Percentiles rank a stretch among this genome's conserved stretches.
These are phyloP conservation scores for Hypoxylon intermedium DNA, from an alignment of 495 filamentous ascomycete species.

Conservation along the genomic window DNA sequence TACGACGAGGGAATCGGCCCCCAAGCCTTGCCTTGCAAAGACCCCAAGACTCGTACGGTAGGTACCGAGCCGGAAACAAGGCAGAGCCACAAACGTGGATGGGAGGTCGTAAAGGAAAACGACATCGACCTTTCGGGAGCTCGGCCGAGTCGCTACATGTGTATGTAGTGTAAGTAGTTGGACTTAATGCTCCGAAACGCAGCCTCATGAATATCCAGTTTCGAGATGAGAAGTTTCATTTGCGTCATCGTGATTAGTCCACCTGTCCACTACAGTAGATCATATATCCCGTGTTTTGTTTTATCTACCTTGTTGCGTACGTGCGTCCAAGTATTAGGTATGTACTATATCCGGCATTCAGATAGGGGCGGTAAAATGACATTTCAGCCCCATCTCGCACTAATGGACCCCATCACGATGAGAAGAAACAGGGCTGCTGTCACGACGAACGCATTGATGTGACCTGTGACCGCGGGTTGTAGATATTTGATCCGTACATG, in stretches of 20 bases:
- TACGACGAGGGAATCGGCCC: slow-evolving; percentile 1
- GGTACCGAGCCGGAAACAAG: slow-evolving; percentile 34
- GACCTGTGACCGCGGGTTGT: background rate
- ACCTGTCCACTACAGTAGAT: too few relatives aligned
- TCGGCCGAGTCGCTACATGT: slow-evolving; percentile 19
- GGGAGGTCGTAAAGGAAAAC: slow-evolving; percentile 4
- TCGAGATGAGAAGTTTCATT: slow-evolving; percentile 12
- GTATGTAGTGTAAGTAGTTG: background rate
- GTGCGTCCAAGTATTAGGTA: slow-evolving; percentile 2
- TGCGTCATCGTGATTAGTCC: slow-evolving; percentile 29
- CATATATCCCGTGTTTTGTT: slow-evolving; percentile 2
- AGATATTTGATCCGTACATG: slow-evolving; percentile 10
- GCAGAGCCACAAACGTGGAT: slow-evolving; percentile 18
- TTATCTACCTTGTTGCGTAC: background rate
- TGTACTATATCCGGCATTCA: background rate
- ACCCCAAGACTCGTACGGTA: too few relatives aligned
- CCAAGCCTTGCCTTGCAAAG: slow-evolving; percentile 9
- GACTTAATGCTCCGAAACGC: slow-evolving; percentile 22
- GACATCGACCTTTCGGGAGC: slow-evolving; percentile 2
- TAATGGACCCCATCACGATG: too few relatives aligned
- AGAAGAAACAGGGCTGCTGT: background rate
- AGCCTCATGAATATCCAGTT: slow-evolving; percentile 8
- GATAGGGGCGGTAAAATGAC: too few relatives aligned
- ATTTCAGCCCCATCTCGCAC: too few relatives aligned
- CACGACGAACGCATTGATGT: background rate